Conservation (phyloP, 257 asterid species). For the Phtheirospermum japonicum region DNA sequence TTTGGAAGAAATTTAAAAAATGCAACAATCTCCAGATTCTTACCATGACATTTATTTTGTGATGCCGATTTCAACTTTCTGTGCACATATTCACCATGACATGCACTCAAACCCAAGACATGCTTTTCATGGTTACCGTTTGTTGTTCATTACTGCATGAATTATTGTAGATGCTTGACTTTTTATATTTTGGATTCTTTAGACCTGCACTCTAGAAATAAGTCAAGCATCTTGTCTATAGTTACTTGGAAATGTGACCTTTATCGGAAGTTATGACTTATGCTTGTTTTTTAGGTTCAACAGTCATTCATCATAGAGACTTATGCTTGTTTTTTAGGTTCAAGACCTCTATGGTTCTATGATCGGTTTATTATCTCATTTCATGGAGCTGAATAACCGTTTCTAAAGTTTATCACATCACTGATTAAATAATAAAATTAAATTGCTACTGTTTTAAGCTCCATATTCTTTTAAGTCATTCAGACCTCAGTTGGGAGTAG, state of each 20-base stretch:
- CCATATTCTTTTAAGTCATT: neutral
- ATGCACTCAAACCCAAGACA: conserved; percentile 5
- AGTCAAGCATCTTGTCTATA: neutral
- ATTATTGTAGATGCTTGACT: neutral
- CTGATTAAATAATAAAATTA: neutral
- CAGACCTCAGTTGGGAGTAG: neutral
- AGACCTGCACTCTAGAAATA: conserved; percentile 6
- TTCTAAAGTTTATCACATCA: neutral
- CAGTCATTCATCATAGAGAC: conserved; percentile 1
- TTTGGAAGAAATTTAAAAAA: neutral
- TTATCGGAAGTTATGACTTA: neutral
- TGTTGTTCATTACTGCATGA: neutral
- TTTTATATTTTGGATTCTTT: neutral
- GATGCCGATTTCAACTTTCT: conserved; percentile 21
- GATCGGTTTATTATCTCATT: neutral
- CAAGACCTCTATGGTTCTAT: conserved; percentile 1
- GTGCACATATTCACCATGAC: neutral
- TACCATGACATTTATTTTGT: conserved; percentile 30
- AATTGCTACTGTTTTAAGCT: neutral
- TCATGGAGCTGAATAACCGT: conserved; percentile 4
- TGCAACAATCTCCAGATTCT: neutral
- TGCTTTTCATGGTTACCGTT: conserved; percentile 13
- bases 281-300: conserved; percentile 18
- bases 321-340: neutral
- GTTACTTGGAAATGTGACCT: neutral